Evolutionary conservation across 2,329 filamentous ascomycete genomes (phyloP), one percentile per base, ranked within the genome.

Genomic region (Teratosphaeria epicoccoides): DNA sequence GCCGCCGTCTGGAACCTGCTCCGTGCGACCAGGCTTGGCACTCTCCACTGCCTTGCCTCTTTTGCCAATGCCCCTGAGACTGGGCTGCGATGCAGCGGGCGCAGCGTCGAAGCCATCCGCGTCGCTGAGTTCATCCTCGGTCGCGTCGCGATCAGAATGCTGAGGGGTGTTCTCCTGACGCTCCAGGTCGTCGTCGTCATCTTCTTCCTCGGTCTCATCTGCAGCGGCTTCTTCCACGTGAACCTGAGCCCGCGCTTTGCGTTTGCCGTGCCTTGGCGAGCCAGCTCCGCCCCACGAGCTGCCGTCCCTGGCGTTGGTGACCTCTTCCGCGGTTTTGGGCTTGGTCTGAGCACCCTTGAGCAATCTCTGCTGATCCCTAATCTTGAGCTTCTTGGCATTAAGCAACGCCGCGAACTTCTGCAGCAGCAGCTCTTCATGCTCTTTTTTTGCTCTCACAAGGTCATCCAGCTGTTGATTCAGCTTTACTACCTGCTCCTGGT

Each of bases 341-440:
- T 82, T 80, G 40, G 87, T 71, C 49, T 82, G 80, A 63, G 79
- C 77, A 25, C 71, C 69, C 14, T 73, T 72, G 23, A 88, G 68
- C 20, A 85, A 68, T 37, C 78, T 76, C 60, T 85, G 82, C 68
- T 88, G 85, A 60, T 88, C 79, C 43, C 86, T 72, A 47, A 90
- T 89, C 68, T 87, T 89, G 49, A 83, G 72, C 68, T 90, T 90
- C 71, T 91, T 91, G 65, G 85, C 80, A 59, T 90, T 90, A 1
- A 90, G 71, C 2, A 91, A 71, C 51, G 79, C 73, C 50, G 80
- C 77, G 59, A 88, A 88, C 64, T 87, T 88, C 54, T 79, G 77
- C 1, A 90, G 68, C 51, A 90, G 70, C 17, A 76, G 75, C 1
- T 76, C 75, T 66, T 90, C 85, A 55, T 87, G 78, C 17, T 80